Percentiles rank a stretch among this genome's conserved stretches.
phyloP scores from a whole-genome alignment of 1,139 yeast genomes.

The Debaryomycetaceae sp. region DNA sequence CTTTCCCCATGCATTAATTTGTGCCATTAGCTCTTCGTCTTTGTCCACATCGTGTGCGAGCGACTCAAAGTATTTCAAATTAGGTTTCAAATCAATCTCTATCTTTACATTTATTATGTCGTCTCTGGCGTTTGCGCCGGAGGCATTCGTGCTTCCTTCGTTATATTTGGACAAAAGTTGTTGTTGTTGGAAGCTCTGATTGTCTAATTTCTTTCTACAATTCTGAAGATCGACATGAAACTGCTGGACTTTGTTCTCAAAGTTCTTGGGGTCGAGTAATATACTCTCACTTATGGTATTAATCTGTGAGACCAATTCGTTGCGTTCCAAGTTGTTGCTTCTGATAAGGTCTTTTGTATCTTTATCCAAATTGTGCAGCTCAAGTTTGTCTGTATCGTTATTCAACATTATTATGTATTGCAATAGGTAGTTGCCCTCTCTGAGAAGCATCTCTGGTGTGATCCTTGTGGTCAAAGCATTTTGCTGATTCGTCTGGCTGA shows the following conservation, averaged over 20 bases:
- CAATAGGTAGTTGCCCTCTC: conserved; percentile 31
- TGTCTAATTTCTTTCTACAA: conserved; percentile 28
- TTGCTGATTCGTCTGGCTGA: conserved; percentile 10
- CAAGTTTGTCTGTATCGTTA: conserved; percentile 14
- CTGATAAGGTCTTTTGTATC: conserved; percentile 11
- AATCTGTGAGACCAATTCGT: conserved; percentile 28
- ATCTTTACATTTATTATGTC: conserved; percentile 8
- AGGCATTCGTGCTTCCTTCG: conserved; percentile 3
- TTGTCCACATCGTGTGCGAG: conserved; percentile 11
- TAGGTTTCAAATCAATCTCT: conserved; percentile 15
- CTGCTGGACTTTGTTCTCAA: conserved; percentile 22
- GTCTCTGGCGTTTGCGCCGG: conserved; percentile 2
- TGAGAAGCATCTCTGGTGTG: conserved; percentile 27
- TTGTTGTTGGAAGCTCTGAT: conserved; percentile 24
- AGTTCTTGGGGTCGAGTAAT: conserved; percentile 21
- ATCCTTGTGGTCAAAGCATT: conserved; percentile 12
- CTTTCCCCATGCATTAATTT: conserved; percentile 21
- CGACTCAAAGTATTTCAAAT: conserved; percentile 12
- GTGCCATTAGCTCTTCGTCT: conserved; percentile 10
- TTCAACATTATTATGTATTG: conserved; percentile 27
- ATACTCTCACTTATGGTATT: conserved; percentile 32
- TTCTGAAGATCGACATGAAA: conserved; percentile 25
- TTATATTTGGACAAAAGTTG: conserved; percentile 10
- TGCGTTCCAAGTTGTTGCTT: conserved; percentile 20
- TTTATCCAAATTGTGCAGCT: conserved; percentile 7